A percentile compares a stretch with the other conserved stretches of the same genome.
These are phyloP conservation scores for Rhynchospora breviuscula DNA, from an alignment of 176 grass and related monocot genomes.

Conservation along the genomic window DNA sequence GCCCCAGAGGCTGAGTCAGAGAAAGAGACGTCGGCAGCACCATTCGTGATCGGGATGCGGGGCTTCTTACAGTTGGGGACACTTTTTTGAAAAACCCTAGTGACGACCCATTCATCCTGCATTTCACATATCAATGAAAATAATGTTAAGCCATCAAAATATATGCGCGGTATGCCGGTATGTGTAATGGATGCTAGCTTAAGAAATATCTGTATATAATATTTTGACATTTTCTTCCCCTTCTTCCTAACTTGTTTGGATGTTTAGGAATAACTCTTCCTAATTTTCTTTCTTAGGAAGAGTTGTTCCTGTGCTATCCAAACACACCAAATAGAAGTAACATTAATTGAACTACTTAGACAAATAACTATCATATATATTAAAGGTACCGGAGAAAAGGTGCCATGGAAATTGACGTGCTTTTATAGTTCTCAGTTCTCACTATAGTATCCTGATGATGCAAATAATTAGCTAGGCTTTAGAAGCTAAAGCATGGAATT, in stretches of 20 bases:
- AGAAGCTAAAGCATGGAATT: not conserved
- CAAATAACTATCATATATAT: not conserved
- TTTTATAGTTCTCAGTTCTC: not conserved
- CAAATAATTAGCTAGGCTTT: constrained; percentile 22
- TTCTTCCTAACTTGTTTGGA: no score
- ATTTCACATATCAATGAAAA: not conserved
- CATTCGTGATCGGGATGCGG: constrained; percentile 28
- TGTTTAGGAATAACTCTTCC: no score
- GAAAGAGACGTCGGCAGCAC: constrained; percentile 36
- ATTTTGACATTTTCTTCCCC: no score
- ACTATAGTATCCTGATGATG: not conserved
- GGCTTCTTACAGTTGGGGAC: constrained; percentile 42
- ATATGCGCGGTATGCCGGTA: no score
- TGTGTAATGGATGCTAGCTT: not conserved
- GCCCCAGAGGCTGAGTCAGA: constrained; percentile 63
- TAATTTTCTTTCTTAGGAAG: no score
- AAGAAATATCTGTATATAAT: no score
- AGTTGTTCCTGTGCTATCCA: no score
- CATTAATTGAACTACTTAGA: not conserved
- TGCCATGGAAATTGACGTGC: not conserved
- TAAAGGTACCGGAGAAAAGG: not conserved
- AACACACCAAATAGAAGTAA: no score
- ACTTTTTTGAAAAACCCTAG: constrained; percentile 70
- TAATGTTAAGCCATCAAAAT: not conserved
- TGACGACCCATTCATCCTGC: constrained; percentile 95